Evolutionary conservation across 306 rosid genomes (phyloP).

Genomic region (Glycine tomentella): DNA sequence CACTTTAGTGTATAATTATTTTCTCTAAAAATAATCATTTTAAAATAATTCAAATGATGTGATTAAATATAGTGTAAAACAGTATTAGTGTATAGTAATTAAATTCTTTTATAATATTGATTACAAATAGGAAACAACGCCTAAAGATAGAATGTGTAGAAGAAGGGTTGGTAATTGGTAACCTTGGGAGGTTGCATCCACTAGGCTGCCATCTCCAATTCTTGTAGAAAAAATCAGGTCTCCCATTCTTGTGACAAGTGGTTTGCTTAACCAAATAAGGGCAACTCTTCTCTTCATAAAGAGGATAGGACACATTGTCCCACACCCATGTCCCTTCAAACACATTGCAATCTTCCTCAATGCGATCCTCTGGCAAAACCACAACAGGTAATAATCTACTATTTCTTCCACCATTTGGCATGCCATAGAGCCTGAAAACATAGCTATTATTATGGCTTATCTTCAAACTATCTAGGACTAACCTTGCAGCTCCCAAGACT

Average conservation of each 20-base stretch:
- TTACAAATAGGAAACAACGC: too few relatives aligned
- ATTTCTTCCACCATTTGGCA: conserved; percentile 47
- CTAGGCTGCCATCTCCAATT: conserved; percentile 95
- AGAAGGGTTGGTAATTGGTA: too few relatives aligned
- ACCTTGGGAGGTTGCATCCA: conserved; percentile 84
- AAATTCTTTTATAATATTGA: too few relatives aligned
- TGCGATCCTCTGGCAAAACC: conserved; percentile 62
- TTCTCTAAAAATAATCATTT: too few relatives aligned
- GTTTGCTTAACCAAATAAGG: conserved; percentile 89
- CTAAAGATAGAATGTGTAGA: too few relatives aligned
- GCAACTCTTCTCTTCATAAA: conserved; percentile 75
- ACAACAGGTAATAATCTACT: conserved; percentile 48
- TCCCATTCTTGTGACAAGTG: conserved; percentile 87
- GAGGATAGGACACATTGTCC: conserved; percentile 82
- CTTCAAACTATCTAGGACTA: conserved; percentile 68
- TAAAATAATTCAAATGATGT: too few relatives aligned
- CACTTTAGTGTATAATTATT: too few relatives aligned
- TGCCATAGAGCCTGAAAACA: conserved; percentile 49
- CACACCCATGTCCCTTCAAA: conserved; percentile 92
- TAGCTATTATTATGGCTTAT: conserved; percentile 50
- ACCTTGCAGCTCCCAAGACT: conserved; percentile 61
- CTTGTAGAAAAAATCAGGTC: conserved; percentile 83
- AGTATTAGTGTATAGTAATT: too few relatives aligned
- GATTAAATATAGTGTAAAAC: too few relatives aligned
- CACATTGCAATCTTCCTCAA: conserved; percentile 67